These are phyloP conservation scores for Pyrenochaeta sp. DNA, from an alignment of 2,329 filamentous ascomycete species.

Conservation along the genomic window DNA sequence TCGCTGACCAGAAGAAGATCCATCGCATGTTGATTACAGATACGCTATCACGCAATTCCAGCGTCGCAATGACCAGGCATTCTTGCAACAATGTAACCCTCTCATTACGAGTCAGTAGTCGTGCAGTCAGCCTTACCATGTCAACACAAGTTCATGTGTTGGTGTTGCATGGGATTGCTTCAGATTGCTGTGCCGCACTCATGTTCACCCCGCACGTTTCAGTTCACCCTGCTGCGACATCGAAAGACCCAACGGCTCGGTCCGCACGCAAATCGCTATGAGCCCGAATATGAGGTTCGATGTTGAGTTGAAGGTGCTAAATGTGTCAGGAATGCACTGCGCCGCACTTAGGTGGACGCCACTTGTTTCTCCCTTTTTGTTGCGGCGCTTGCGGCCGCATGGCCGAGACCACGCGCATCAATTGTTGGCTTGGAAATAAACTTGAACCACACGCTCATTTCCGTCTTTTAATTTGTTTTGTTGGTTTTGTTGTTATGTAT, in stretches of 20 bases:
- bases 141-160: too few relatives aligned
- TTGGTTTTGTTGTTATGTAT: background rate
- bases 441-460: background rate
- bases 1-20: too few relatives aligned
- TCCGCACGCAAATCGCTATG: background rate
- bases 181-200: conserved; percentile 12
- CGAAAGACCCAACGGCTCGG: background rate
- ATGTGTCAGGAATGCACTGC: background rate
- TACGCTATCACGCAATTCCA: too few relatives aligned
- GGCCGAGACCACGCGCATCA: background rate
- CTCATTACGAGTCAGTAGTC: too few relatives aligned
- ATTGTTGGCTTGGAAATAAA: background rate
- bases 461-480: too few relatives aligned
- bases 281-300: background rate
- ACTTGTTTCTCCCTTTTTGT: background rate
- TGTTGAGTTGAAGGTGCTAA: background rate
- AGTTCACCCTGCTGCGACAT: background rate
- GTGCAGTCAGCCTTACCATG: too few relatives aligned
- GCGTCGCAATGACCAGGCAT: too few relatives aligned
- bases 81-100: too few relatives aligned
- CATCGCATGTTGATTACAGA: too few relatives aligned
- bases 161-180: background rate
- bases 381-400: conserved; percentile 6
- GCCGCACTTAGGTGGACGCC: conserved; percentile 1
- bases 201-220: conserved; percentile 7